Evolutionary conservation across 2,329 filamentous ascomycete species (phyloP).

Genomic region (Fusarium buharicum): DNA sequence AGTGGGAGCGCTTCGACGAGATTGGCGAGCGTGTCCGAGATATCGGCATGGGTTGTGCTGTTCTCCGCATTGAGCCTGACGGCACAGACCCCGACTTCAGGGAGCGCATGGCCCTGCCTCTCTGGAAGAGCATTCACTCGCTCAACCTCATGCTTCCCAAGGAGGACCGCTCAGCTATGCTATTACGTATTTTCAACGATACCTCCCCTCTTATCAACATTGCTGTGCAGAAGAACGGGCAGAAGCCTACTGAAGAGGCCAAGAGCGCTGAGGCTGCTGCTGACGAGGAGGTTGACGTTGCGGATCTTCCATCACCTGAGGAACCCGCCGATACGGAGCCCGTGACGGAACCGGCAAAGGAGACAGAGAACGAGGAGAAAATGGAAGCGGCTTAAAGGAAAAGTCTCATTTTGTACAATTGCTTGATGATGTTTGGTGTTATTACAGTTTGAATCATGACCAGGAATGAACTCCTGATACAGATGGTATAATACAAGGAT

Average conservation of each 20-base stretch:
- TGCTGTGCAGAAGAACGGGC: conserved; percentile 60
- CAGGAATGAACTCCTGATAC: conserved; percentile 31
- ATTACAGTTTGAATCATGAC: conserved; percentile 35
- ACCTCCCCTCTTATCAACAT: conserved; percentile 83
- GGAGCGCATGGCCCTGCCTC: conserved; percentile 87
- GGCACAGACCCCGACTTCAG: conserved; percentile 67
- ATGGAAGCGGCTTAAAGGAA: conserved; percentile 34
- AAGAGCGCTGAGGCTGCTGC: conserved; percentile 47
- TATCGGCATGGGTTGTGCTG: conserved; percentile 90
- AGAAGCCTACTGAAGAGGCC: conserved; percentile 50
- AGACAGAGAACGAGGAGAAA: conserved; percentile 18
- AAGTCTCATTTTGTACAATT: conserved; percentile 31
- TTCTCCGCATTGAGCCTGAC: conserved; percentile 83
- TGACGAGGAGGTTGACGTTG: conserved; percentile 46
- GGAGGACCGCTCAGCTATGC: conserved; percentile 92
- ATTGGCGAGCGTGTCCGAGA: conserved; percentile 85
- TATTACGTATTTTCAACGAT: conserved; percentile 91
- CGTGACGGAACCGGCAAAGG: conserved; percentile 12
- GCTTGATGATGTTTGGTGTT: conserved; percentile 39
- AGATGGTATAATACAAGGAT: conserved; percentile 40
- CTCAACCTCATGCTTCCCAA: conserved; percentile 98
- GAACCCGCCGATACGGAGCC: conserved; percentile 23
- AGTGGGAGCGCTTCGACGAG: conserved; percentile 82
- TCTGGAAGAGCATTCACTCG: conserved; percentile 93
- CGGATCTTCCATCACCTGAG: conserved; percentile 54